phyloP scores from a whole-genome alignment of 176 grass and related monocot species.

The Pontederia crassipes region DNA sequence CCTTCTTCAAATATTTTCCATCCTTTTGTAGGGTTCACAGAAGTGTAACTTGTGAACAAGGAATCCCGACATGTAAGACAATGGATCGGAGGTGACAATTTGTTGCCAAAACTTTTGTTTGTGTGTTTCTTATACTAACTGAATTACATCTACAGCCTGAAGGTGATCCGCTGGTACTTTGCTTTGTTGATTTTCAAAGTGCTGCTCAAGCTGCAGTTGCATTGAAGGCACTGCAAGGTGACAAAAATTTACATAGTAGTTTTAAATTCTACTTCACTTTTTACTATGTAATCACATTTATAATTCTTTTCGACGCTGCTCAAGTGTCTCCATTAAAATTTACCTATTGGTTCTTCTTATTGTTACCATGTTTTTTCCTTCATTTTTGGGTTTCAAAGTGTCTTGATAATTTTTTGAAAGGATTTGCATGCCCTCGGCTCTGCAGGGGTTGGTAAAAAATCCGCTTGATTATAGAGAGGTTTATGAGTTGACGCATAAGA shows the following conservation, averaged over 20 bases:
- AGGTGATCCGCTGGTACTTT: constrained; percentile 64
- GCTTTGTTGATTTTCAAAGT: constrained; percentile 58
- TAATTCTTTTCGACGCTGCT: constrained; percentile 9
- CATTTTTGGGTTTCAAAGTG: too few relatives aligned
- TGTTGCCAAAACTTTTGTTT: constrained; percentile 1
- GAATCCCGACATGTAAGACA: constrained; percentile 82
- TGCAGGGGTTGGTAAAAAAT: too few relatives aligned
- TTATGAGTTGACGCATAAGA: too few relatives aligned
- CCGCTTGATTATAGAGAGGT: too few relatives aligned
- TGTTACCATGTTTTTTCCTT: too few relatives aligned
- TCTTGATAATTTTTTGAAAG: too few relatives aligned
- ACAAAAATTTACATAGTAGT: constrained; percentile 16
- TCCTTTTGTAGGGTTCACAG: constrained; percentile 49
- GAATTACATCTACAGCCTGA: constrained; percentile 47
- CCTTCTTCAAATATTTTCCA: constrained; percentile 57
- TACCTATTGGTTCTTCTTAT: too few relatives aligned
- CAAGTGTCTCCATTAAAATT: neutral
- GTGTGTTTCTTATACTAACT: constrained; percentile 11
- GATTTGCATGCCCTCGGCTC: too few relatives aligned
- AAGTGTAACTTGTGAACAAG: constrained; percentile 59
- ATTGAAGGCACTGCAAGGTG: constrained; percentile 51
- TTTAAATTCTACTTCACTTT: constrained; percentile 4
- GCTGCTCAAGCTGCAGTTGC: constrained; percentile 39
- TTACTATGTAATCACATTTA: constrained; percentile 4
- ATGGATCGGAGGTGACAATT: neutral